Percentiles rank a stretch among this genome's conserved stretches.
phyloP scores from a whole-genome alignment of 2,329 filamentous ascomycete genomes.

The Diaporthe batatas region DNA sequence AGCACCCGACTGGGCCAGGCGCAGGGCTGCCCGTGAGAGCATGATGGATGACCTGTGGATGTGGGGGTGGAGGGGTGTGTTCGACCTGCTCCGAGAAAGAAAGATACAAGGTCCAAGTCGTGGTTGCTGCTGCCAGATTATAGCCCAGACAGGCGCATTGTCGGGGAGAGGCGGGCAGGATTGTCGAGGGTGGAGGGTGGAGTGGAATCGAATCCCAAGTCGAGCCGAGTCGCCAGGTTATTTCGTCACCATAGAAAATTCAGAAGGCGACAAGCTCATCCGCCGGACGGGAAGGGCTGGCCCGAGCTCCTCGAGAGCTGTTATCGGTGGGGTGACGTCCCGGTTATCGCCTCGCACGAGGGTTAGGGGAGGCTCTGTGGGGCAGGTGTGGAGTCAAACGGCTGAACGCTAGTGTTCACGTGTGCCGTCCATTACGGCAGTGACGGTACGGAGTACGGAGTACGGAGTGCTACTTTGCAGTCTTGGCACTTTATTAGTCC shows the following conservation, averaged over 20 bases:
- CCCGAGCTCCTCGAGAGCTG: slow-evolving; percentile 8
- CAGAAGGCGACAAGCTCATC: slow-evolving; percentile 22
- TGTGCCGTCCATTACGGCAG: neutral
- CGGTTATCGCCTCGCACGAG: neutral
- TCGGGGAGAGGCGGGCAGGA: neutral
- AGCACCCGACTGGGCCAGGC: slow-evolving; percentile 52
- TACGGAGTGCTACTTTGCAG: neutral
- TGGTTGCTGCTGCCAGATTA: slow-evolving; percentile 15
- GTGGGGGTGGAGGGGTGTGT: no score
- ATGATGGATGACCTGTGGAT: slow-evolving; percentile 48
- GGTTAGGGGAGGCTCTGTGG: neutral
- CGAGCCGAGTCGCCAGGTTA: slow-evolving; percentile 34
- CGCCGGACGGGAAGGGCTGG: neutral
- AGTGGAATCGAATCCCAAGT: slow-evolving; percentile 26
- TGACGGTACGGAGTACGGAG: neutral
- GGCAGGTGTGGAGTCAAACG: neutral
- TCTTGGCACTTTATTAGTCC: neutral
- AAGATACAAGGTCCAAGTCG: neutral
- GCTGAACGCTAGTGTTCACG: slow-evolving; percentile 11
- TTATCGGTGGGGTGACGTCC: neutral
- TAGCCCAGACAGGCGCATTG: slow-evolving; percentile 24
- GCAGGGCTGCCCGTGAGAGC: slow-evolving; percentile 56
- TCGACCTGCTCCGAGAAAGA: neutral
- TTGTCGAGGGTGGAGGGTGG: neutral
- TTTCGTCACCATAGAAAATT: slow-evolving; percentile 40